Evolutionary conservation across 83 land plant genomes (phyloP).

Genomic region (Picea mariana): DNA sequence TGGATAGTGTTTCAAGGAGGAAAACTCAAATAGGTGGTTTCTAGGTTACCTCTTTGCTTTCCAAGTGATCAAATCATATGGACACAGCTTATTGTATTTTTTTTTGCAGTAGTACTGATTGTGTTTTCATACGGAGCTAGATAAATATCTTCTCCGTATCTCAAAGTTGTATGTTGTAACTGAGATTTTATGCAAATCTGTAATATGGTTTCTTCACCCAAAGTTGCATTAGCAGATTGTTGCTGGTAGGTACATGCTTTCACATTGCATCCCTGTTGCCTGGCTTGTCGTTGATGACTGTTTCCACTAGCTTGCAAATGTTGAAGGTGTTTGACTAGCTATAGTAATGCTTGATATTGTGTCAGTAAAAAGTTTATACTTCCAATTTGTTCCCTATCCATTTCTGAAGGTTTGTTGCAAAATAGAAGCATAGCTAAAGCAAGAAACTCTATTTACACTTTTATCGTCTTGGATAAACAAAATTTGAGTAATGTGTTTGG

Average conservation of each 20-base stretch:
- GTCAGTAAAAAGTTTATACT: too few species aligned
- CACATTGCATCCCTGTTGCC: neutral
- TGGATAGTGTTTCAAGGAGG: neutral
- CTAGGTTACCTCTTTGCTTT: neutral
- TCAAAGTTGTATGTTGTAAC: neutral
- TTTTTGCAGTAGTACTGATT: neutral
- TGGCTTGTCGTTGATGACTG: too few species aligned
- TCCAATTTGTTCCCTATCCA: too few species aligned
- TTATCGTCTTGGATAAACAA: too few species aligned
- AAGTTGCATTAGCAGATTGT: too few species aligned
- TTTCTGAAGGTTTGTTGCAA: too few species aligned
- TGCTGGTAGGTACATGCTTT: neutral
- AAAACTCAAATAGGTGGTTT: neutral
- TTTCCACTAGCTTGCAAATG: too few species aligned
- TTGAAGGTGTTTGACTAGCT: too few species aligned
- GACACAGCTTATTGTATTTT: neutral
- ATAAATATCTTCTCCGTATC: neutral
- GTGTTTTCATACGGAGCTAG: neutral
- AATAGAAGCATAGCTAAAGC: too few species aligned
- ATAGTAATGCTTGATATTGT: too few species aligned
- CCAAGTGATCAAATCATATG: constrained; percentile 2
- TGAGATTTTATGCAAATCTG: neutral
- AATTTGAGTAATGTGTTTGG: too few species aligned
- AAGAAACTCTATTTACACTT: too few species aligned
- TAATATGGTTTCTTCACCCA: neutral